These are phyloP conservation scores for Saccharomycopsis fibuligera DNA, from an alignment of 805 yeast genomes.

Conservation along the genomic window DNA sequence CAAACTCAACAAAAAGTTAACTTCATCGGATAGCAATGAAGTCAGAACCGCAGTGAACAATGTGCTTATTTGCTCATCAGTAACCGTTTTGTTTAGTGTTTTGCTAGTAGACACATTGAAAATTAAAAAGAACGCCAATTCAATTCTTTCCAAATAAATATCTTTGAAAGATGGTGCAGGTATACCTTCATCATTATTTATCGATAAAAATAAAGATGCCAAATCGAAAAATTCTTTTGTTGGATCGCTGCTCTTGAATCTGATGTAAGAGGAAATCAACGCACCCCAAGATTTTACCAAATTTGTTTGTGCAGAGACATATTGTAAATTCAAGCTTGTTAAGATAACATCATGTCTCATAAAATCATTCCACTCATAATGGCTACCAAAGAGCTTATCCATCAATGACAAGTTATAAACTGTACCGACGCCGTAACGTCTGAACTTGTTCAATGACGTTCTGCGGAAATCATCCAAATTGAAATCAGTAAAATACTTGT, in stretches of 20 bases:
- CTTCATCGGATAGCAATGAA: slow-evolving; percentile 42
- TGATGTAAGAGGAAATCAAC: slow-evolving; percentile 58
- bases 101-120: slow-evolving; percentile 25
- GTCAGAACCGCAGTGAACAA: slow-evolving; percentile 32
- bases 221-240: slow-evolving; percentile 32
- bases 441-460: slow-evolving; percentile 38
- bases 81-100: slow-evolving; percentile 15
- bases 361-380: slow-evolving; percentile 39
- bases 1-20: slow-evolving; percentile 41
- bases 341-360: slow-evolving; percentile 45
- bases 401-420: slow-evolving; percentile 56
- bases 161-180: slow-evolving; percentile 41
- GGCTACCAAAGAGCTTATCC: slow-evolving; percentile 48
- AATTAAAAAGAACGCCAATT: slow-evolving; percentile 50
- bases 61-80: slow-evolving; percentile 21
- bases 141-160: slow-evolving; percentile 56
- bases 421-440: slow-evolving; percentile 45
- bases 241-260: slow-evolving; percentile 31
- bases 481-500: slow-evolving; percentile 7
- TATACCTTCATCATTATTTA: slow-evolving; percentile 46
- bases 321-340: slow-evolving; percentile 59
- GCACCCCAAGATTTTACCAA: slow-evolving; percentile 78
- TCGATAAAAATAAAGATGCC: slow-evolving; percentile 44
- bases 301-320: slow-evolving; percentile 56
- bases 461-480: slow-evolving; percentile 25